Conservation (phyloP, 2,329 filamentous ascomycete species). For the Neofusicoccum laricinum region DNA sequence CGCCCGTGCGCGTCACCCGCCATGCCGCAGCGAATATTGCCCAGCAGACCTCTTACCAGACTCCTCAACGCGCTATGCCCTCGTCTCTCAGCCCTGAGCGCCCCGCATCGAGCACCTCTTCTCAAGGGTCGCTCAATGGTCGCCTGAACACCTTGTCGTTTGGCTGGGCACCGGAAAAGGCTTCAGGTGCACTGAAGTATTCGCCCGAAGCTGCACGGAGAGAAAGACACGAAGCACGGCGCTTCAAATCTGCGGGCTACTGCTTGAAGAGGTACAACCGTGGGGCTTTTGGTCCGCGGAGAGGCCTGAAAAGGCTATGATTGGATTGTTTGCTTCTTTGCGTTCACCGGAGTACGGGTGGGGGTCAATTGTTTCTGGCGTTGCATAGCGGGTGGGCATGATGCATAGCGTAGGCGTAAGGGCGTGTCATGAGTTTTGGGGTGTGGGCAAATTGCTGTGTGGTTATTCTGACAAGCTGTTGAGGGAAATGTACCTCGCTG, state of each 20-base stretch:
- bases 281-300: constrained; percentile 35
- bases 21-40: background rate
- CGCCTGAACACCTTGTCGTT: constrained; percentile 17
- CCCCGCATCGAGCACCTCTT: constrained; percentile 32
- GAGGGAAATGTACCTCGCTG: background rate
- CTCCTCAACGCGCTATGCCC: constrained; percentile 24
- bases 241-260: constrained; percentile 31
- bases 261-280: constrained; percentile 34
- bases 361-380: background rate
- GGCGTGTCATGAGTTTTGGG: background rate
- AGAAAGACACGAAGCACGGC: constrained; percentile 33
- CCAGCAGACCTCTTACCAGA: constrained; percentile 25
- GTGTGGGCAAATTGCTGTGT: background rate
- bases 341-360: background rate
- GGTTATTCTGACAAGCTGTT: background rate
- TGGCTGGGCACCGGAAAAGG: constrained; percentile 20
- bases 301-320: constrained; percentile 33
- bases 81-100: constrained; percentile 22
- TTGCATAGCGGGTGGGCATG: background rate
- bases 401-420: constrained; percentile 14
- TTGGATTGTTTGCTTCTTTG: background rate
- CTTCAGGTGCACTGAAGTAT: constrained; percentile 27
- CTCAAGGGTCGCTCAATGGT: constrained; percentile 26
- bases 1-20: background rate
- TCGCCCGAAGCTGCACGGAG: constrained; percentile 27